Evolutionary conservation across 805 yeast genomes (phyloP).

Genomic region (Pichia kluyveri): DNA sequence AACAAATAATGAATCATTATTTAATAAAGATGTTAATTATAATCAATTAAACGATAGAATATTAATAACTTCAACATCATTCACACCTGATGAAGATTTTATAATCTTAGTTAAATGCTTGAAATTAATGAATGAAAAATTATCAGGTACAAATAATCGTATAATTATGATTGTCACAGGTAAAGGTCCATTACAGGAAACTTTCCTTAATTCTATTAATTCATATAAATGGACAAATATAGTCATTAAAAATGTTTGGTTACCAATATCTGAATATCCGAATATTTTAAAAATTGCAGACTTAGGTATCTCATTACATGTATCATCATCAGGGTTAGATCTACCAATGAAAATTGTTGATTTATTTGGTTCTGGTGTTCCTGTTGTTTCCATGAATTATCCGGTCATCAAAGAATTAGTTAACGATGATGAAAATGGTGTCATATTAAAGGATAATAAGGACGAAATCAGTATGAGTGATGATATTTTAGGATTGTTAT

Average conservation of each 20-base stretch:
- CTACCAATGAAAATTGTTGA: constrained; percentile 97
- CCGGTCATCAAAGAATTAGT: constrained; percentile 77
- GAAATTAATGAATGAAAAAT: constrained; percentile 40
- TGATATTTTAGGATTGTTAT: constrained; percentile 20
- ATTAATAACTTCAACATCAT: constrained; percentile 83
- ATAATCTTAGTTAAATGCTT: constrained; percentile 60
- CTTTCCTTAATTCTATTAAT: constrained; percentile 26
- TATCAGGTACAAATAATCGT: constrained; percentile 28
- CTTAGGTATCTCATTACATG: constrained; percentile 81
- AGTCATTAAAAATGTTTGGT: constrained; percentile 62
- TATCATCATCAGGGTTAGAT: constrained; percentile 88
- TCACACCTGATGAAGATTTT: constrained; percentile 93
- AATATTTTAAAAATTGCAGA: constrained; percentile 67
- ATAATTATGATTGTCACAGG: constrained; percentile 85
- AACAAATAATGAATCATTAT: constrained; percentile 26
- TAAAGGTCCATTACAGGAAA: constrained; percentile 72
- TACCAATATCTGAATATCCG: constrained; percentile 73
- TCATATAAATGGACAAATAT: constrained; percentile 36
- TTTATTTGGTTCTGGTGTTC: constrained; percentile 92
- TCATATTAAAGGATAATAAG: constrained; percentile 33
- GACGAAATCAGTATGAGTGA: constrained; percentile 37
- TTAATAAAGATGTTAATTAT: constrained; percentile 14
- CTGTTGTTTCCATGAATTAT: constrained; percentile 73
- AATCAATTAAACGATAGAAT: constrained; percentile 39
- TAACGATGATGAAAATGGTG: constrained; percentile 59